Evolutionary conservation across 352 stramenopile genomes (phyloP), one percentile per base, ranked within the genome.

Genomic region (Phytophthora sansomeana): DNA sequence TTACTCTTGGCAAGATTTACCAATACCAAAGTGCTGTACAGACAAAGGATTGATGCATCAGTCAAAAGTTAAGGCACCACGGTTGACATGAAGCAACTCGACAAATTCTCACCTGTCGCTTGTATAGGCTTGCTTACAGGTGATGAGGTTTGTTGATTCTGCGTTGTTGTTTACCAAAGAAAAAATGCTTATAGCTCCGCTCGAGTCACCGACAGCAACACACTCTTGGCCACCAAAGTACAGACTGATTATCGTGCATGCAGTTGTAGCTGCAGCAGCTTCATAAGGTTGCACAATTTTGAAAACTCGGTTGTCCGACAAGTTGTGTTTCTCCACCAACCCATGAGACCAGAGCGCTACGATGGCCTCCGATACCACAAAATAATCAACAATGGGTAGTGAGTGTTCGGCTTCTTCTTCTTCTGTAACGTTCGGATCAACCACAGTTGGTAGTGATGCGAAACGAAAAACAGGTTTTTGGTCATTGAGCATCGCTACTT

Each of bases 331-430:
- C 55, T 73, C 61, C 29, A 63, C 65, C n/a, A 67, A 56, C 33
- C 72, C 72, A 30, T 80, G 71, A 43, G 72, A 54, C 63, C 69
- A 83, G 16, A 83, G 32, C 4, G 59, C 68, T 8, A 78, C 49
- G 14, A 83, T 36, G 9, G 63, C 66, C 35, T 73, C 53, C 36
- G 52, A 56, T 36, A 42, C 39, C 29, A 69, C 44, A 19, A 73
- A 38, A 38, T 76, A 76, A 29, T 73, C 63, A 43, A 62, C 57
- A 41, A 76, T 56, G n/a, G 36, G 24, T 24, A 73, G 13, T 5
- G 30, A 24, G 2, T 16, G 46, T 24, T 55, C 51, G 39, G 8
- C 30, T 21, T 1, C 52, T 57, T 64, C 52, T 57, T 64, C 26
- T 13, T 59, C 49, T 9, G 16, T 28, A 1, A 11, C 11, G 11